A percentile compares a stretch with the other conserved stretches of the same genome.
These are phyloP conservation scores for Saccharomycopsis guyanensis DNA, from an alignment of 805 yeast genomes.

Conservation along the genomic window DNA sequence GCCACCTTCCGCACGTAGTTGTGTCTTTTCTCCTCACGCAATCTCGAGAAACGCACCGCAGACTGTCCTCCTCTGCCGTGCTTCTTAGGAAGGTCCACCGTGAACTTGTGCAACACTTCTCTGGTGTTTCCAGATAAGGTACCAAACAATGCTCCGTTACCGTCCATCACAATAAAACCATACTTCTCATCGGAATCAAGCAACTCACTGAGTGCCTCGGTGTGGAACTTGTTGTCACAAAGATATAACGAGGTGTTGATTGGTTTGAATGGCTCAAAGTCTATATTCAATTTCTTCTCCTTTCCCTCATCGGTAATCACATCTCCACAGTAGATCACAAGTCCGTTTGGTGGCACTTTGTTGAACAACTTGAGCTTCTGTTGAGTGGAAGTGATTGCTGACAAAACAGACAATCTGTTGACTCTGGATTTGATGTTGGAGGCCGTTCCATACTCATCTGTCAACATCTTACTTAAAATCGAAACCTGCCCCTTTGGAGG, in stretches of 20 bases:
- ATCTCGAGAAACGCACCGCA: slow-evolving; percentile 96
- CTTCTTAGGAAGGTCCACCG: slow-evolving; percentile 97
- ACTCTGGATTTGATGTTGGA: slow-evolving; percentile 97
- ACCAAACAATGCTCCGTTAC: slow-evolving; percentile 97
- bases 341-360: slow-evolving; percentile 88
- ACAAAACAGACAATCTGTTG: slow-evolving; percentile 86
- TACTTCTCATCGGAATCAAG: slow-evolving; percentile 93
- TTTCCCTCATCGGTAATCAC: slow-evolving; percentile 95
- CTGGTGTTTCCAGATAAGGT: slow-evolving; percentile 93
- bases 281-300: slow-evolving; percentile 92
- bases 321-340: slow-evolving; percentile 97
- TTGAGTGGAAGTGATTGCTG: slow-evolving; percentile 97
- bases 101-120: slow-evolving; percentile 91
- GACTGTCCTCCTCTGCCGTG: slow-evolving; percentile 99
- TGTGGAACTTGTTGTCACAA: slow-evolving; percentile 98
- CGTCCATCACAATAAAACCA: slow-evolving; percentile 98
- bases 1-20: slow-evolving; percentile 97
- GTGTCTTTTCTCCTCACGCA: slow-evolving; percentile 98
- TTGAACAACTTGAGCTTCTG: slow-evolving; percentile 88
- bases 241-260: slow-evolving; percentile 93
- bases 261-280: slow-evolving; percentile 98
- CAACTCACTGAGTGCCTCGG: slow-evolving; percentile 91
- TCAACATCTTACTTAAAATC: slow-evolving; percentile 78
- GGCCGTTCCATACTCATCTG: slow-evolving; percentile 98
- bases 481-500: slow-evolving; percentile 96